A percentile compares a stretch with the other conserved stretches of the same genome.
phyloP scores from a whole-genome alignment of 2,329 filamentous ascomycete species.

The Venturia oleaginea region DNA sequence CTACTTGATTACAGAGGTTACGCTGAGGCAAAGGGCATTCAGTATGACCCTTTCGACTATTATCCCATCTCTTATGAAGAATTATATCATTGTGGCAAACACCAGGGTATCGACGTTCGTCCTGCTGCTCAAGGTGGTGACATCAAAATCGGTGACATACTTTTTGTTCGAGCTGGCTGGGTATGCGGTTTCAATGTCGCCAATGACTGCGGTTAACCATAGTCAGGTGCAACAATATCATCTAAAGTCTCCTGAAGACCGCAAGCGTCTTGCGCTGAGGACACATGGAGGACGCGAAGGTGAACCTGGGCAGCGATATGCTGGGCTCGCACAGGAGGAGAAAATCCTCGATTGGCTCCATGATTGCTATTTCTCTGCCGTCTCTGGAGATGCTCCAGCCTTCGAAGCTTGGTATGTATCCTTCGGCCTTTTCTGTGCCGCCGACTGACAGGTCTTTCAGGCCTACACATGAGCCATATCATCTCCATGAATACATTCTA shows the following conservation, averaged over 20 bases:
- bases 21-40: slow-evolving; percentile 32
- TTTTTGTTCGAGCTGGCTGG: slow-evolving; percentile 56
- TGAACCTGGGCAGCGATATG: slow-evolving; percentile 33
- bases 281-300: slow-evolving; percentile 35
- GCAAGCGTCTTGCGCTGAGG: slow-evolving; percentile 30
- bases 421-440: not conserved
- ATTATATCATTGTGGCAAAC: slow-evolving; percentile 48
- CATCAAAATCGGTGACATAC: slow-evolving; percentile 53
- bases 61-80: slow-evolving; percentile 35
- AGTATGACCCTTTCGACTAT: slow-evolving; percentile 33
- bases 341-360: slow-evolving; percentile 57
- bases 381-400: slow-evolving; percentile 52
- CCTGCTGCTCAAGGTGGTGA: slow-evolving; percentile 45
- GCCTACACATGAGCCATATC: slow-evolving; percentile 21
- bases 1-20: slow-evolving; percentile 36
- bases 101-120: slow-evolving; percentile 54
- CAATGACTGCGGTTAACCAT: not conserved
- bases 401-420: slow-evolving; percentile 49
- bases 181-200: not conserved
- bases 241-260: slow-evolving; percentile 28
- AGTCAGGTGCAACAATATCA: slow-evolving; percentile 46
- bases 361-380: slow-evolving; percentile 58
- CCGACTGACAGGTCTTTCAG: not conserved
- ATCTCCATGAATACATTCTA: slow-evolving; percentile 30
- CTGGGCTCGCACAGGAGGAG: slow-evolving; percentile 44